Conservation (phyloP, 768 basidiomycete species). For the Phylloporus sp. region DNA sequence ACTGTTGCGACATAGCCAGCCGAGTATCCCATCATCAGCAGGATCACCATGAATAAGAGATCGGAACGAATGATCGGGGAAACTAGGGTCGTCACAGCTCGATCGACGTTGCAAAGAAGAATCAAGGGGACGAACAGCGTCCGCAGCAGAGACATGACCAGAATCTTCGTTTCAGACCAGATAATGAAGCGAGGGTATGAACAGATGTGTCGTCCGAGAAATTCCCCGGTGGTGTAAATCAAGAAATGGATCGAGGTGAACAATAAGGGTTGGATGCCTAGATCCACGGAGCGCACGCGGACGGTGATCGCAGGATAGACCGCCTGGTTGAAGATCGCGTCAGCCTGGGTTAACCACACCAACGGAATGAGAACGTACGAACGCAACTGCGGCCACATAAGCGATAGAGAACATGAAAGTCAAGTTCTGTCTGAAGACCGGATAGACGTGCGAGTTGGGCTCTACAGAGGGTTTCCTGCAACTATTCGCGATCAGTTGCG, state of each 20-base stretch:
- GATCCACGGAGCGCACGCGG: not conserved
- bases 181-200: slow-evolving; percentile 76
- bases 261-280: not conserved
- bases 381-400: not conserved
- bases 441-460: not conserved
- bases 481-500: not conserved
- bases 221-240: slow-evolving; percentile 66
- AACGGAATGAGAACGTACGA: not conserved
- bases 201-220: slow-evolving; percentile 61
- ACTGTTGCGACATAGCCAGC: slow-evolving; percentile 76
- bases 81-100: slow-evolving; percentile 30
- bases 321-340: not conserved
- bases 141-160: slow-evolving; percentile 1
- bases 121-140: not conserved
- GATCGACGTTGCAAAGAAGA: slow-evolving; percentile 53
- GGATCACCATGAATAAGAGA: slow-evolving; percentile 62
- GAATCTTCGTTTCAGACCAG: not conserved
- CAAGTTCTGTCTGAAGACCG: not conserved
- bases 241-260: slow-evolving; percentile 59
- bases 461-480: not conserved
- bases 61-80: slow-evolving; percentile 64
- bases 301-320: not conserved
- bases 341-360: not conserved
- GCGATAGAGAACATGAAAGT: slow-evolving; percentile 1
- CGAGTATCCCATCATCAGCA: slow-evolving; percentile 64